Evolutionary conservation across 495 filamentous ascomycete genomes (phyloP), one percentile per base, ranked within the genome.

Genomic region (Pyronema domesticum): DNA sequence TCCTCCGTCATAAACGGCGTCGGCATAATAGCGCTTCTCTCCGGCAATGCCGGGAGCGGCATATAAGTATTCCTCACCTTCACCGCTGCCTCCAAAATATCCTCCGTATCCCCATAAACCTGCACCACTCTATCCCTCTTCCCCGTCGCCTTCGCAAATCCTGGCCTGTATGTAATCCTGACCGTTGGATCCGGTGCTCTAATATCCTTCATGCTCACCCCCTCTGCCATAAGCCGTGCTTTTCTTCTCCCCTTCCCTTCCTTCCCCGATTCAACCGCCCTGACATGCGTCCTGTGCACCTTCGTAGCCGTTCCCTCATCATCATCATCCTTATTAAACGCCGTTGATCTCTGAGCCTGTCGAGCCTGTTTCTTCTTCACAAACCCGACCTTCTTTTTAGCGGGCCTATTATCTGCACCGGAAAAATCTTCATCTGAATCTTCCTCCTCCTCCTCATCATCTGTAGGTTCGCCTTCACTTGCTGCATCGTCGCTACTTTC

Each of bases 161-260:
- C 62, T 0, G 62, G 63, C 0, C 63, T 59, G 23, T 65, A 62
- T 1, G 63, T 65, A 30, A 65, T 61, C 47, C 65, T 58, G 50
- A 65, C 59, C 3, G 51, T 46, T 2, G 62, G 62, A 33, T 65
- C 59, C 15, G 62, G 59, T 5, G 52, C 54, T 10, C 55, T 43
- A 37, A 58, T 23, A 2, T 40, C 51, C 10, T 30, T 35, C 4
- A 49, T 51, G n/a, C 36, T 37, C 10, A 40, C 57, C 2, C 17
- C 45, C 34, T 54, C 46, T 14, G 55, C 30, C 17, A 51, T 56
- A 54, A 6, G 36, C 55, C 14, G 39, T 33, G 17, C 42, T 44
- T 37, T 56, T 11, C 54, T 19, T 46, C 34, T 48, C 30, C 45
- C 19, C 36, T 36, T 39, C 13, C 33, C 34, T 3, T 13, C 19